Conservation (phyloP, 352 stramenopile genomes). For the Globisporangium spiculum region DNA sequence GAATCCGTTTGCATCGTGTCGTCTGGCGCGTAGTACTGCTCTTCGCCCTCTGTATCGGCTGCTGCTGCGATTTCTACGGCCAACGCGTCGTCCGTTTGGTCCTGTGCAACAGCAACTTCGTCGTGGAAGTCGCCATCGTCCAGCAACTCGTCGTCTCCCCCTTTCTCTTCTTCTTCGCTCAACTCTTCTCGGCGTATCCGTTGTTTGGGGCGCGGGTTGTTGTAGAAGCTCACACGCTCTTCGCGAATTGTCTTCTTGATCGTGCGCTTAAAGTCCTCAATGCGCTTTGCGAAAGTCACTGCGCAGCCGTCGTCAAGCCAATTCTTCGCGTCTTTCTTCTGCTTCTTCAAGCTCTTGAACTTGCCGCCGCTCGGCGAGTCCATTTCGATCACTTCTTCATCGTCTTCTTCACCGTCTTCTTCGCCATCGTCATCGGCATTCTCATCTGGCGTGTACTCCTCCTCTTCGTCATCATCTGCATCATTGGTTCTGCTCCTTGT, state of each 20-base stretch:
- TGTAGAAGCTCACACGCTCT: constrained; percentile 41
- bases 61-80: neutral
- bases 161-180: constrained; percentile 5
- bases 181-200: neutral
- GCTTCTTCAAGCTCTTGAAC: constrained; percentile 14
- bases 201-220: constrained; percentile 21
- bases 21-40: constrained; percentile 38
- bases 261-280: constrained; percentile 32
- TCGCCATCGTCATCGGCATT: neutral
- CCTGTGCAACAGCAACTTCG: constrained; percentile 11
- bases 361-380: constrained; percentile 4
- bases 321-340: constrained; percentile 19
- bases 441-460: constrained; percentile 9
- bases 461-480: constrained; percentile 10
- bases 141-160: constrained; percentile 11
- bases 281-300: constrained; percentile 15
- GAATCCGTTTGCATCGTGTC: constrained; percentile 61
- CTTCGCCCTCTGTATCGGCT: neutral
- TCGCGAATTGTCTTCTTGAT: constrained; percentile 26
- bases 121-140: constrained; percentile 42
- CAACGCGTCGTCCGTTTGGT: constrained; percentile 6
- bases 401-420: neutral
- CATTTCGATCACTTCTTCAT: neutral
- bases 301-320: constrained; percentile 46
- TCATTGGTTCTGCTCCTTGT: neutral